These are phyloP conservation scores for Neurospora sp. DNA, from an alignment of 495 filamentous ascomycete species.

Conservation along the genomic window DNA sequence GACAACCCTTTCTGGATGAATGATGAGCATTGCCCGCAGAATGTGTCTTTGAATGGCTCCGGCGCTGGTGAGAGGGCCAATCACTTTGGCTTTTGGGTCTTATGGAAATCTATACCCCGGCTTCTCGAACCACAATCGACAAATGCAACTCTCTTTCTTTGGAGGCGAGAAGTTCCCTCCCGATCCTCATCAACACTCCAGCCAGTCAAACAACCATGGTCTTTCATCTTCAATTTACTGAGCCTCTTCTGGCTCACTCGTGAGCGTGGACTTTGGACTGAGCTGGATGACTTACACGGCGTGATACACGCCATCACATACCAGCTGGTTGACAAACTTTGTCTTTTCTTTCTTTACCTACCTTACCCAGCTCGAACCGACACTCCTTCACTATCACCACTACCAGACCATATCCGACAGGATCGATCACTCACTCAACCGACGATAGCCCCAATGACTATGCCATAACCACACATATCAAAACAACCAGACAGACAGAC, in stretches of 20 bases:
- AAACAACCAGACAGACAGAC: neutral
- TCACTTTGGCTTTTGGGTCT: neutral
- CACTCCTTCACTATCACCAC: neutral
- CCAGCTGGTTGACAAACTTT: neutral
- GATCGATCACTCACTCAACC: neutral
- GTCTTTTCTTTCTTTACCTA: neutral
- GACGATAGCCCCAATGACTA: neutral
- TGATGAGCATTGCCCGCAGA: neutral
- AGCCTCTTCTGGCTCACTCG: neutral
- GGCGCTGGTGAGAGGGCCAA: neutral
- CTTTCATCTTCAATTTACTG: neutral
- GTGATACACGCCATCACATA: neutral
- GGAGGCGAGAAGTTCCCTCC: neutral
- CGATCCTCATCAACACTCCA: neutral
- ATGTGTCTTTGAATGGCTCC: neutral
- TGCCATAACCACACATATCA: neutral
- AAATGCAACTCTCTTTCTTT: neutral
- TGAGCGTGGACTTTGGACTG: neutral
- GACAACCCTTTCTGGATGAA: neutral
- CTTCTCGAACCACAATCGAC: neutral
- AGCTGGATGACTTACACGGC: neutral
- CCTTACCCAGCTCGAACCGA: neutral
- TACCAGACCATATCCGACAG: neutral
- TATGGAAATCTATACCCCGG: neutral
- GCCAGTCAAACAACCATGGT: neutral